Conservation (phyloP, 1,284 basidiomycete species). For the Mycena sp. region DNA sequence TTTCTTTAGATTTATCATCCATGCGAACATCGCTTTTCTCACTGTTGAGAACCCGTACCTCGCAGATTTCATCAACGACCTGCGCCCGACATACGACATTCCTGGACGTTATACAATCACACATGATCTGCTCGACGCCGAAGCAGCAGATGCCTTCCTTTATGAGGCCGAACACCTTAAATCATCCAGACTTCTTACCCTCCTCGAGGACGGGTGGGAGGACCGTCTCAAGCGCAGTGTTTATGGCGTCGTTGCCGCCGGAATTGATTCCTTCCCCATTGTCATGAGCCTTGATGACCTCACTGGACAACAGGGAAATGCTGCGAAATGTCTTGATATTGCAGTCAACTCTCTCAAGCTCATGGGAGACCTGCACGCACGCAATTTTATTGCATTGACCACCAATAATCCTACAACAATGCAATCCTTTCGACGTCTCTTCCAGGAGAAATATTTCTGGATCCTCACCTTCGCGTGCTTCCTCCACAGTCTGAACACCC, state of each 20-base stretch:
- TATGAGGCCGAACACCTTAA: neutral
- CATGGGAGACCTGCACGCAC: slow-evolving; percentile 27
- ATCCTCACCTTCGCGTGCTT: no score
- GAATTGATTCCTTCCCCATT: slow-evolving; percentile 1
- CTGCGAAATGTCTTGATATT: slow-evolving; percentile 11
- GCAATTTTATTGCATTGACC: slow-evolving; percentile 31
- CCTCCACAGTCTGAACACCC: no score
- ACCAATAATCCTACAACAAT: slow-evolving; percentile 39
- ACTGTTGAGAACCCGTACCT: slow-evolving; percentile 2
- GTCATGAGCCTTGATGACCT: slow-evolving; percentile 18
- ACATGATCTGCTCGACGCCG: neutral
- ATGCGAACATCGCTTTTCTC: slow-evolving; percentile 1
- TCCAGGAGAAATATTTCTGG: slow-evolving; percentile 29
- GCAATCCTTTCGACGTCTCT: slow-evolving; percentile 31
- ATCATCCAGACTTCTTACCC: neutral
- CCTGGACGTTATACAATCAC: neutral
- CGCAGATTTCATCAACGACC: neutral
- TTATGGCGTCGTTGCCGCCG: no score
- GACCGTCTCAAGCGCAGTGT: no score
- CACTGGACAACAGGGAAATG: slow-evolving; percentile 11
- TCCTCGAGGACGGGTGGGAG: slow-evolving; percentile 10
- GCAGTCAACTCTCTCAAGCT: neutral
- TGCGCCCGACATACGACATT: no score
- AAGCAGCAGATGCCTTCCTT: neutral
- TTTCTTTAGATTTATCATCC: slow-evolving; percentile 1